Evolutionary conservation across 1,284 basidiomycete species (phyloP).

Genomic region (Heterobasidion parviporum): DNA sequence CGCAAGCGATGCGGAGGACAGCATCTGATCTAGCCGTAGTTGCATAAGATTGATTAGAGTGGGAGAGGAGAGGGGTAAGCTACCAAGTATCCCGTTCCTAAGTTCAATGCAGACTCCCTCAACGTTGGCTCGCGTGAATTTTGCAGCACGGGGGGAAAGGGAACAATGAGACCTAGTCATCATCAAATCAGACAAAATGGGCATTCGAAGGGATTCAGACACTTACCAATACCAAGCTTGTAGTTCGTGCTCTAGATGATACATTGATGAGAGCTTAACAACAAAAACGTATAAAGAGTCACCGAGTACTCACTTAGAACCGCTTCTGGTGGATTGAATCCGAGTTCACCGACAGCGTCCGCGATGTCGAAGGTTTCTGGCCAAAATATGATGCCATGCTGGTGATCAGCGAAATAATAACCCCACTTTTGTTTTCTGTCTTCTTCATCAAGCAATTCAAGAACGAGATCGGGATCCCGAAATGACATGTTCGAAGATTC

Average conservation of each 20-base stretch:
- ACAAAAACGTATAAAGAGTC: background rate
- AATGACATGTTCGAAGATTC: background rate
- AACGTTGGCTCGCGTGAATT: background rate
- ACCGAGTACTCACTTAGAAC: background rate
- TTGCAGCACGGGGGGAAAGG: background rate
- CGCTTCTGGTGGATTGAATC: background rate
- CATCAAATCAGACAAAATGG: background rate
- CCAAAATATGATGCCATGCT: background rate
- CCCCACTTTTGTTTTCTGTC: background rate
- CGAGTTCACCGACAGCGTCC: background rate
- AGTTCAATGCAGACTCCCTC: background rate
- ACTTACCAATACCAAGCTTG: background rate
- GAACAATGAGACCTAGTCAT: background rate
- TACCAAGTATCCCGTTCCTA: background rate
- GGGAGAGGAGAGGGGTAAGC: background rate
- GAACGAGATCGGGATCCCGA: background rate
- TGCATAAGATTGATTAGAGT: background rate
- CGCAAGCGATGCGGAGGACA: background rate
- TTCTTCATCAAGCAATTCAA: background rate
- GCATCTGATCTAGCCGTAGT: background rate
- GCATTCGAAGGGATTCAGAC: background rate
- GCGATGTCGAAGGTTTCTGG: background rate
- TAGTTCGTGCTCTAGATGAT: background rate
- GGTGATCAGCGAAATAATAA: constrained; percentile 4
- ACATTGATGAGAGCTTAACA: background rate